Percentiles rank a stretch among this genome's conserved stretches.
Conservation (phyloP, 1,139 yeast species). For the Candida sanyaensis region DNA sequence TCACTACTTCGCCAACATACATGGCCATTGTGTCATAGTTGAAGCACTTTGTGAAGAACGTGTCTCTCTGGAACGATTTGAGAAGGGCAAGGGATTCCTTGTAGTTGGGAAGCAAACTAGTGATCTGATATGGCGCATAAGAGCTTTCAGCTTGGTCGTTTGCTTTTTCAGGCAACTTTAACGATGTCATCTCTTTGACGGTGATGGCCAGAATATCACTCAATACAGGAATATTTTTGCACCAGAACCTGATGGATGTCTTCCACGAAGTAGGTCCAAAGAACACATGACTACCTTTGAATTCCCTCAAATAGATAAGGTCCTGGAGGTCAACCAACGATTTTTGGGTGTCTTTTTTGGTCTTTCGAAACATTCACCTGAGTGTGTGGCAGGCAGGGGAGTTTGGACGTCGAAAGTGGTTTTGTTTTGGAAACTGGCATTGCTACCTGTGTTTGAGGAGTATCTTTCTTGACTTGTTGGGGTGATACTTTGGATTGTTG, state of each 20-base stretch:
- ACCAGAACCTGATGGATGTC: neutral
- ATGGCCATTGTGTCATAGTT: neutral
- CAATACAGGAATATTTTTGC: neutral
- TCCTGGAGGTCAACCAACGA: neutral
- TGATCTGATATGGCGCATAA: neutral
- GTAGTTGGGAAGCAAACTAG: neutral
- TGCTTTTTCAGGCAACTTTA: neutral
- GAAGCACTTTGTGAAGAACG: neutral
- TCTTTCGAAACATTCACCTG: neutral
- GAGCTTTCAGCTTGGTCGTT: neutral
- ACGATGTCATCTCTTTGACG: neutral
- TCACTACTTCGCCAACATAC: neutral
- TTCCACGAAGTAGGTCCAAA: slow-evolving; percentile 1
- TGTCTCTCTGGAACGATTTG: neutral
- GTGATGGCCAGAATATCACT: neutral
- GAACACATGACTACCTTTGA: neutral
- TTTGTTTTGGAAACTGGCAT: neutral
- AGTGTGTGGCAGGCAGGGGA: neutral
- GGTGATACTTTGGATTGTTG: neutral
- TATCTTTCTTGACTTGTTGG: neutral
- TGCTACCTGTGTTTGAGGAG: neutral
- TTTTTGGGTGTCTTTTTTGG: neutral
- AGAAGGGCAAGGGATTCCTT: neutral
- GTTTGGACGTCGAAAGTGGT: neutral
- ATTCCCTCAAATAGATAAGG: neutral